Evolutionary conservation across 2,329 filamentous ascomycete genomes (phyloP).

Genomic region (Fusarium newnesense): DNA sequence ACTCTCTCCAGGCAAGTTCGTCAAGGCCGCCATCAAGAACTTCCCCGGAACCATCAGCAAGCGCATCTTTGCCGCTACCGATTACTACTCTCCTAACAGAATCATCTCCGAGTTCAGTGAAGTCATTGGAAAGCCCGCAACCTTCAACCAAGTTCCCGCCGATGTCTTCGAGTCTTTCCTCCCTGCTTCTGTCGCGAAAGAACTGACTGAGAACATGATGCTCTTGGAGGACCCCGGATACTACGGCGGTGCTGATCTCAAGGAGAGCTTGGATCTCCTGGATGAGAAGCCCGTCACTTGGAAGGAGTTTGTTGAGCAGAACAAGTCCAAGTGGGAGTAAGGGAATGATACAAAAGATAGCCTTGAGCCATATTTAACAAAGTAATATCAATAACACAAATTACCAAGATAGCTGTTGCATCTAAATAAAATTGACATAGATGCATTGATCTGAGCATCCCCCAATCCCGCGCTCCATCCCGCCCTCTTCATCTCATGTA

Average conservation of each 20-base stretch:
- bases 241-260: constrained; percentile 50
- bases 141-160: constrained; percentile 45
- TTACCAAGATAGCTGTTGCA: too few relatives aligned
- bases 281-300: constrained; percentile 52
- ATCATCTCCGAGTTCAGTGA: constrained; percentile 50
- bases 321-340: constrained; percentile 48
- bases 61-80: constrained; percentile 50
- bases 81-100: constrained; percentile 49
- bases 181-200: constrained; percentile 43
- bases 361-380: too few relatives aligned
- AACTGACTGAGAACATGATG: constrained; percentile 56
- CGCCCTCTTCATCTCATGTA: too few relatives aligned
- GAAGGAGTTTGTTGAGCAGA: constrained; percentile 50
- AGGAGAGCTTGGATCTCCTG: constrained; percentile 47
- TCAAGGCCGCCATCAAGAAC: constrained; percentile 48
- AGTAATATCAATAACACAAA: too few relatives aligned
- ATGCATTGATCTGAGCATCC: too few relatives aligned
- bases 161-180: constrained; percentile 52
- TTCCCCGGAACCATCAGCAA: constrained; percentile 44
- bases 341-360: too few relatives aligned
- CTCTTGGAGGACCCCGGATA: constrained; percentile 56
- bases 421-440: too few relatives aligned
- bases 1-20: constrained; percentile 44
- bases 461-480: too few relatives aligned
- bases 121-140: constrained; percentile 48